Base-by-base conservation (phyloP, 768 basidiomycete genomes). In the Lactifluus rugatus region DNA sequence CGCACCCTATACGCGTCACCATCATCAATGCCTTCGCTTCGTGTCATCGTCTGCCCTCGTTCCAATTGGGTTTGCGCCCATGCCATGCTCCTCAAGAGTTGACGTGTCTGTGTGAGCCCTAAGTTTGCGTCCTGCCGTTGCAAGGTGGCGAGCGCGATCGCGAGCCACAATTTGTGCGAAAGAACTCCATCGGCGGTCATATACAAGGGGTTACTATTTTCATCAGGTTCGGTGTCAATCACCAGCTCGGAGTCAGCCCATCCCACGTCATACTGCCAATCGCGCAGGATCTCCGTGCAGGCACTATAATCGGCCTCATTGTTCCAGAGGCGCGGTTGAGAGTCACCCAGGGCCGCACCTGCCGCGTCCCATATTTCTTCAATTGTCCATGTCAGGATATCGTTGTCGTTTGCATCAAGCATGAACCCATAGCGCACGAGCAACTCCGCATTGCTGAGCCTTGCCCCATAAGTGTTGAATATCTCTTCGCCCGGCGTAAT, bases 391-490 rank as follows among this genome's bases (percentile, higher is more conserved):
- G 23, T 71, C 23, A 86, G 65, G n/a, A 71, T 66, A 65, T 89
- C 87, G 60, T 80, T 74, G 48, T 84, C 85, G 67, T 89, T 89
- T 23, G 75, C 81, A 47, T 89, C 83, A n/a, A 90, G 75, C 26
- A 75, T 67, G 66, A 91, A 91, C 0, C 89, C 89, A 68, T 90
- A 90, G 61, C 78, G 81, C 16, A 73, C 74, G 51, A 89, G 72
- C 14, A 91, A 76, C 64, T 82, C 72, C 1, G 86, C 80, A 66
- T 89, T 90, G 17, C 74, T 73, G 37, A 89, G 72, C 3, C 72
- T 70, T 64, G 79, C 79, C n/a, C 84, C 83, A 66, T 91, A 92
- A 0, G 85, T 85, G 68, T 92, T 92, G 75, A 82, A 90, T 21
- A 89, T 73, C 57, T 91, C 82, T 10, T 73, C 72, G 41, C 71